Conservation (phyloP, 768 basidiomycete genomes). For the Mrakia gelida region DNA sequence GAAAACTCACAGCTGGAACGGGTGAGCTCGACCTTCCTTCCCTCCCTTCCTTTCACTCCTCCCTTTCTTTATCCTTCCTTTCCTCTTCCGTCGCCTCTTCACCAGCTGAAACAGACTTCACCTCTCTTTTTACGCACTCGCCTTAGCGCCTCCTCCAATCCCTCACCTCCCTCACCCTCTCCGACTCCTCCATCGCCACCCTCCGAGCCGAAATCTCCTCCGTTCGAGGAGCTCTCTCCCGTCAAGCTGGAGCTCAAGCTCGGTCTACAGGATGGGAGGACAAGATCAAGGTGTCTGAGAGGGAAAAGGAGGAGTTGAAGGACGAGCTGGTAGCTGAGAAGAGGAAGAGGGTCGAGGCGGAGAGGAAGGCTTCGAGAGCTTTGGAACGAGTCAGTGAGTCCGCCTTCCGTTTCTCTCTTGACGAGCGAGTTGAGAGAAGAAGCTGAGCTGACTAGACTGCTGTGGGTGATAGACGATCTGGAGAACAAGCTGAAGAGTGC, state of each 20-base stretch:
- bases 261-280: conserved; percentile 39
- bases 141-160: conserved; percentile 40
- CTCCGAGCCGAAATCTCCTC: conserved; percentile 42
- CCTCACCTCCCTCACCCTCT: conserved; percentile 42
- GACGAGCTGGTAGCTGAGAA: conserved; percentile 37
- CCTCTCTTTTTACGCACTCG: not conserved
- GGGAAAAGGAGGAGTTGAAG: conserved; percentile 37
- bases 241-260: conserved; percentile 38
- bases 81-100: not conserved
- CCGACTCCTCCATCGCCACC: conserved; percentile 43
- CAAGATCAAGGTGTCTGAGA: conserved; percentile 37
- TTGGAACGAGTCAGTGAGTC: conserved; percentile 39
- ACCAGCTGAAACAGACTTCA: not conserved
- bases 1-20: conserved; percentile 29
- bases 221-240: conserved; percentile 35
- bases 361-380: conserved; percentile 37
- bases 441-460: not conserved
- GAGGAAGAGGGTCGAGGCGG: conserved; percentile 37
- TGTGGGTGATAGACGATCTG: conserved; percentile 34
- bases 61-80: not conserved
- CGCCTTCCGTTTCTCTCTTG: not conserved
- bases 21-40: not conserved
- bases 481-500: conserved; percentile 37
- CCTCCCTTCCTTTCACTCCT: not conserved
- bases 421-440: too few relatives aligned